Base-by-base conservation (phyloP, 2,329 filamentous ascomycete species). In the Ascochyta clinopodiicola region DNA sequence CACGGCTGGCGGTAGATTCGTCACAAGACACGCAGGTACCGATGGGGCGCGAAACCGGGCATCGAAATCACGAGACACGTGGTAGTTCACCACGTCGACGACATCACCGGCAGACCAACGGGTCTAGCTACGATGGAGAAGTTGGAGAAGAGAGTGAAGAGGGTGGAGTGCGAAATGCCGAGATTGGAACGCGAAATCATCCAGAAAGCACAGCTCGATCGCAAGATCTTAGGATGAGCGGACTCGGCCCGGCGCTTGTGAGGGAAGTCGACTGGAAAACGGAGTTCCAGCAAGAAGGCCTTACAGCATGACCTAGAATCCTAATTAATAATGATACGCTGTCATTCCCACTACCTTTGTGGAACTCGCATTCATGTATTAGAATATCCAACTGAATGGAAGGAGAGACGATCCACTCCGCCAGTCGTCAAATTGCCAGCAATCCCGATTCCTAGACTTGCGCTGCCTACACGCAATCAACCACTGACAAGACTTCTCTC, bases 21-120 rank as follows among this genome's bases (percentile, higher is more conserved):
- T 35, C 44, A 36, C 38, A 44, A 22, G 34, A 47, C 29, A 19
- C 44, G 5, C 35, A 38, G 12, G 15, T 44, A 40, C 13, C 37
- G 5, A 24, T 24, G 42, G 50, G 27, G 24, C 21, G 44, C 47
- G 29, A 57, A 19, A 13, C 10, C 22, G 27, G 32, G 25, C 21
- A 15, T 21, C n/a, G 24, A 44, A 17, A 24, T 36, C 17, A 45
- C 44, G 40, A 47, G 17, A 24, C 49, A 52, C 35, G 35, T 57
- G n/a, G 46, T 56, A 25, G 37, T 56, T 29, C 52, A 51, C 42
- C 52, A 56, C 32, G 17, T 56, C 42, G 46, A 46, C 52, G 43
- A 56, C 4, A 34, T 32, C 10, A 56, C 52, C 25, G 42, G 42
- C 52, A 47, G 5, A 34, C 17, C 46, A 43, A 56, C 47, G 32